These are phyloP conservation scores for Penicillium verrucosum DNA, from an alignment of 2,329 filamentous ascomycete genomes.

Conservation along the genomic window DNA sequence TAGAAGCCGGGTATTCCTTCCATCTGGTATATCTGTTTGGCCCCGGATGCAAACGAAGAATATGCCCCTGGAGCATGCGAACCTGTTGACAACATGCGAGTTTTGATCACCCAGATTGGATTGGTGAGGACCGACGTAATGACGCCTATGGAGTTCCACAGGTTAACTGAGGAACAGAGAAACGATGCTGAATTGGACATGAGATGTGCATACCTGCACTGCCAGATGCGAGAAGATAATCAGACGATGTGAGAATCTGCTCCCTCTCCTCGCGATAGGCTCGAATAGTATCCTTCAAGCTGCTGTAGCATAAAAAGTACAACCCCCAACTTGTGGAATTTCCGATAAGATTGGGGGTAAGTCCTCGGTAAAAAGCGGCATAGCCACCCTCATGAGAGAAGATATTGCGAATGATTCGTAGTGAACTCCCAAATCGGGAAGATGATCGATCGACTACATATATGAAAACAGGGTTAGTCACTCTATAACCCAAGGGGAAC, in stretches of 20 bases:
- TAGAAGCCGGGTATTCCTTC: conserved; percentile 84
- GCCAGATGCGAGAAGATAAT: conserved; percentile 79
- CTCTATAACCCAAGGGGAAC: background rate
- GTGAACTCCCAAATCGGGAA: conserved; percentile 51
- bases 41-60: conserved; percentile 69
- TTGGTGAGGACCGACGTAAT: conserved; percentile 82
- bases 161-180: background rate
- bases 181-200: background rate
- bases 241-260: conserved; percentile 54
- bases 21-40: conserved; percentile 60
- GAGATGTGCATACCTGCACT: conserved; percentile 46
- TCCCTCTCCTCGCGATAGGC: conserved; percentile 33
- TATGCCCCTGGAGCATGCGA: conserved; percentile 74
- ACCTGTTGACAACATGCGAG: conserved; percentile 88
- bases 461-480: background rate
- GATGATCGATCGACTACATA: conserved; percentile 50
- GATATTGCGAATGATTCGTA: conserved; percentile 53
- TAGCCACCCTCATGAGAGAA: conserved; percentile 55
- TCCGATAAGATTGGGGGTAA: conserved; percentile 85
- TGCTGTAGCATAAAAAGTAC: conserved; percentile 77
- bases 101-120: conserved; percentile 97
- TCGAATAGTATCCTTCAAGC: conserved; percentile 56
- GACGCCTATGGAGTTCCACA: conserved; percentile 50
- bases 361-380: conserved; percentile 77
- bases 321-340: conserved; percentile 88